Conservation (phyloP, 306 rosid species). For the Lathyrus aphaca region DNA sequence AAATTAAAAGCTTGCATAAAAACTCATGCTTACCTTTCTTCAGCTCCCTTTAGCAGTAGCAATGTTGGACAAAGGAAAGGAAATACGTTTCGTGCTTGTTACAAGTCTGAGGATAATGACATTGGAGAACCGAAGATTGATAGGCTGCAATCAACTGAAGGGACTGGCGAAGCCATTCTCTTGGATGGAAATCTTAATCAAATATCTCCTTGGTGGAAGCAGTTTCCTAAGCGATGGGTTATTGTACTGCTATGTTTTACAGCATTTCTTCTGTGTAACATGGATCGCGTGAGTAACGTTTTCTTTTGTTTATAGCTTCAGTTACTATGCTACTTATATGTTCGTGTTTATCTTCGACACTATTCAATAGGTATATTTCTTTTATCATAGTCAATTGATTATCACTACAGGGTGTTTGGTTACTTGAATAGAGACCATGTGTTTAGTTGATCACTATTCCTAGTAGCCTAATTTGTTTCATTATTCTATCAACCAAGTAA, state of each 20-base stretch:
- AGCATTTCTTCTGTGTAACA: conserved; percentile 89
- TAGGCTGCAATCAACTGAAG: conserved; percentile 56
- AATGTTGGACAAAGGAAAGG: conserved; percentile 44
- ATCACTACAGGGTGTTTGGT: not conserved
- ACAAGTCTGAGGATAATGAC: conserved; percentile 77
- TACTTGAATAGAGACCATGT: not conserved
- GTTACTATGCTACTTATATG: not conserved
- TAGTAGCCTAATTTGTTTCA: conserved; percentile 18
- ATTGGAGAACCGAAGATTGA: conserved; percentile 56
- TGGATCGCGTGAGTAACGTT: conserved; percentile 90
- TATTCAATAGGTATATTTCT: not conserved
- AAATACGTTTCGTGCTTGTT: conserved; percentile 54
- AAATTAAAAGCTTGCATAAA: conserved; percentile 48
- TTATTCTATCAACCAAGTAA: conserved; percentile 13
- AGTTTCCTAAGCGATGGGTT: conserved; percentile 92
- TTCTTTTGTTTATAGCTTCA: conserved; percentile 23
- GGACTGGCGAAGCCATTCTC: conserved; percentile 71
- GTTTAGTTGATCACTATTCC: not conserved
- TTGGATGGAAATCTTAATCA: conserved; percentile 51
- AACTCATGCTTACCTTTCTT: conserved; percentile 46
- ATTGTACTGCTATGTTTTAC: conserved; percentile 86
- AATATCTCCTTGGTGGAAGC: conserved; percentile 69
- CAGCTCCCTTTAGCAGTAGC: conserved; percentile 41
- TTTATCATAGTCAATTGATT: conserved; percentile 13
- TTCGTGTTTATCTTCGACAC: conserved; percentile 1